Base-by-base conservation (phyloP, 2,329 filamentous ascomycete genomes). In the Phialophora macrospora region DNA sequence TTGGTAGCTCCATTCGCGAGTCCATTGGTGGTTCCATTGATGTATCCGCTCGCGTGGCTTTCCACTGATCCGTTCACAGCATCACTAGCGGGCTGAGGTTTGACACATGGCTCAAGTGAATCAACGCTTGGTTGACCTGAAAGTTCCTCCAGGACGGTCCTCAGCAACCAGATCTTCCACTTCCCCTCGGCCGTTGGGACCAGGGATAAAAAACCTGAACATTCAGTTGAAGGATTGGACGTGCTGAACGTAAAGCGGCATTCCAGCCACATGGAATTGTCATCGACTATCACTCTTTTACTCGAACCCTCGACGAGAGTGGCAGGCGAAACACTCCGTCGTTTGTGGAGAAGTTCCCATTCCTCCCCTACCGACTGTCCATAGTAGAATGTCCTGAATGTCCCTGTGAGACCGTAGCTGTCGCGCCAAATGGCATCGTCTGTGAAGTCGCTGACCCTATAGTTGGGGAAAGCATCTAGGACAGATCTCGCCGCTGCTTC, bases 121-220 rank as follows among this genome's bases (percentile, higher is more conserved):
- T 73, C 70, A 22, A 72, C 63, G 49, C 71, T 67, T 24, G 63
- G 65, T 26, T 67, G 59, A 4, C 65, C 70, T 4, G 68, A 46
- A 17, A 72, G 44, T 20, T 67, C 48, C 56, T 72, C 69, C 9
- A 74, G 24, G 26, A 60, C 46, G 11, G 62, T 64, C 9, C 62
- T 46, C 48, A 73, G 22, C 17, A 73, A 51, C 72, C 72, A 75
- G 26, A 74, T 72, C 41, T 73, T 74, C 72, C 72, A 74, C 7
- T 24, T 30, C 12, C 64, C 67, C 12, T 63, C 38, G 24, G 63
- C 17, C 66, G 65, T 38, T 5, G 46, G 56, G 20, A 46, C 38
- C 4, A 64, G 14, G 8, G 62, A 64, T 24, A 63, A 11, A 26
- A 57, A 26, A 1, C 57, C 57, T 9, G 32, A 55, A 38, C 49